Base-by-base conservation (phyloP, 2,329 filamentous ascomycete genomes). In the Clarireedia homoeocarpa region DNA sequence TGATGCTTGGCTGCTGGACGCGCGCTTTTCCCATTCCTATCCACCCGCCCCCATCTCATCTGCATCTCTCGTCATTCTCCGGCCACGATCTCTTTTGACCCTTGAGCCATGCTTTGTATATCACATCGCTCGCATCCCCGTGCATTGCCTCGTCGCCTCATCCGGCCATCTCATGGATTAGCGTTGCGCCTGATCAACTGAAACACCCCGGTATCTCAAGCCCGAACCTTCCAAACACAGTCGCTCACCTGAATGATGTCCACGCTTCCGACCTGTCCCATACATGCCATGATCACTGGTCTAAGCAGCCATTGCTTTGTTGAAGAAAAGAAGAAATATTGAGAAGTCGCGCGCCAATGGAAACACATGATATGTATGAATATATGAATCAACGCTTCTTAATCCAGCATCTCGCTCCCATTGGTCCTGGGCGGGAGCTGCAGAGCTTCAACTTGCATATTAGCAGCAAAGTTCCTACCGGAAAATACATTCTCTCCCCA, bases 91-190 rank as follows among this genome's bases (percentile, higher is more conserved):
- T 49, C 30, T 36, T 14, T n/a, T 50, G 39, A 55, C 36, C 40
- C 42, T n/a, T 34, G 48, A 51, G 24, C 46, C 30, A 44, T 49
- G 24, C 44, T 50, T 50, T 46, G 44, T 17, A 55, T 50, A 12
- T 54, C 48, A n/a, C 45, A 48, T 40, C 51, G 59, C 60, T 61
- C 30, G 60, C 58, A 53, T 61, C 57, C 56, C 61, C 62, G 56
- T 58, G 57, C 53, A 62, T 60, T 59, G 62, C 62, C 60, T 56
- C 59, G 57, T 60, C 62, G 63, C 61, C 61, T 58, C 58, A 60
- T 58, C 51, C 55, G 62, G 58, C 61, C 59, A 64, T 65, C 54
- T 53, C 63, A 52, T 42, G 58, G 40, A 53, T 50, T 64, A 63
- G 63, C 59, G 58, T 53, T 60, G 27, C 51, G 57, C 62, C 58